A percentile compares a stretch with the other conserved stretches of the same genome.
These are phyloP conservation scores for Magnusiomyces tetraspermus DNA, from an alignment of 1,139 yeast genomes.

Conservation along the genomic window DNA sequence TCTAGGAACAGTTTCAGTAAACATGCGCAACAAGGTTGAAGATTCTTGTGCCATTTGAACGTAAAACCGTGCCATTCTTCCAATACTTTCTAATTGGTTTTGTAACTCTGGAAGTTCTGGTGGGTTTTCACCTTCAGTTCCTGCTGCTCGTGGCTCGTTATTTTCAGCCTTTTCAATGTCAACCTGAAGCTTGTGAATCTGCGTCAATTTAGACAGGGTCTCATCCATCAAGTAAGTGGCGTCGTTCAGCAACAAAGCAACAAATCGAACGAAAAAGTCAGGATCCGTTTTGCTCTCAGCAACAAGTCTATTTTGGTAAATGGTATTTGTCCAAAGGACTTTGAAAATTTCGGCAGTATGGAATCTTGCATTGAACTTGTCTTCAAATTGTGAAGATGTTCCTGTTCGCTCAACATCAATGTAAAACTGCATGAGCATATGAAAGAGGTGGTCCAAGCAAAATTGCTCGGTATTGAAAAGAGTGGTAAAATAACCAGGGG, in stretches of 20 bases:
- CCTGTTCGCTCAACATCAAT: slow-evolving; percentile 96
- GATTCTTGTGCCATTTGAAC: slow-evolving; percentile 81
- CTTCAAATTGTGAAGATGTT: slow-evolving; percentile 89
- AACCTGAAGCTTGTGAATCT: slow-evolving; percentile 64
- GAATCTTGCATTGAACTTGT: slow-evolving; percentile 84
- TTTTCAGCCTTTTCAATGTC: slow-evolving; percentile 33
- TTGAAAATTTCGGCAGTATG: slow-evolving; percentile 78
- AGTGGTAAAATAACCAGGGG: slow-evolving; percentile 56
- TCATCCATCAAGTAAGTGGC: slow-evolving; percentile 88
- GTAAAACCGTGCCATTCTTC: slow-evolving; percentile 69
- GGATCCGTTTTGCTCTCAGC: slow-evolving; percentile 43
- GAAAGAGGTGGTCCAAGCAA: slow-evolving; percentile 59
- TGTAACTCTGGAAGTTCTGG: slow-evolving; percentile 4
- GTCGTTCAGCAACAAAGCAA: slow-evolving; percentile 91
- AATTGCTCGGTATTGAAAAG: slow-evolving; percentile 55
- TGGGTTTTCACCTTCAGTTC: background rate
- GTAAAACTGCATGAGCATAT: slow-evolving; percentile 78
- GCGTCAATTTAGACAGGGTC: slow-evolving; percentile 66
- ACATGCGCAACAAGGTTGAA: slow-evolving; percentile 64
- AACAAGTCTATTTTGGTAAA: slow-evolving; percentile 58
- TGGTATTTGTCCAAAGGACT: slow-evolving; percentile 67
- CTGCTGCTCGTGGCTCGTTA: background rate
- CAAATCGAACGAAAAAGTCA: slow-evolving; percentile 74
- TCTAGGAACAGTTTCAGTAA: slow-evolving; percentile 76
- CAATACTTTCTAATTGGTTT: slow-evolving; percentile 47